Evolutionary conservation across 2,329 filamentous ascomycete species (phyloP).

Genomic region (Colletotrichum destructivum): DNA sequence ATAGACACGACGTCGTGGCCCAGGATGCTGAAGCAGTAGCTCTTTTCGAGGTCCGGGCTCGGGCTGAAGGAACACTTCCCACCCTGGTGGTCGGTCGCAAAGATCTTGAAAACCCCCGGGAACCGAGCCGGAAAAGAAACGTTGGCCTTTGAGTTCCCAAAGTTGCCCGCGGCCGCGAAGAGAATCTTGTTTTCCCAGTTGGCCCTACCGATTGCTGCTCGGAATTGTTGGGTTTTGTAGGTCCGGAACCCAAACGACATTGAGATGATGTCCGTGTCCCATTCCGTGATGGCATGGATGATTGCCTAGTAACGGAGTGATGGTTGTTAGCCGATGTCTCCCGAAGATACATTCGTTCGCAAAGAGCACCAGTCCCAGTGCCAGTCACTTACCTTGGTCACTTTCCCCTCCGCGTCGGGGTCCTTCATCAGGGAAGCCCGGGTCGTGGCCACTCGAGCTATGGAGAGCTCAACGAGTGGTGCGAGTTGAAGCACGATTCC

Average conservation of each 20-base stretch:
- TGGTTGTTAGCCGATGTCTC: background rate
- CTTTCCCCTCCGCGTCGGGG: background rate
- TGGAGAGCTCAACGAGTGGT: constrained; percentile 18
- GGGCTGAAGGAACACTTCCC: constrained; percentile 4
- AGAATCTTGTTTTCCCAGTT: constrained; percentile 4
- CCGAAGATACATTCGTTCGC: background rate
- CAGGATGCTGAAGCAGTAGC: constrained; percentile 18
- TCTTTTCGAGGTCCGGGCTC: background rate
- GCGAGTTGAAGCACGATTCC: constrained; percentile 17
- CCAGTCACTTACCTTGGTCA: background rate
- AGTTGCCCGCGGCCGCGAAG: constrained; percentile 17
- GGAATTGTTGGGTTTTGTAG: background rate
- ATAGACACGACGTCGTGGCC: constrained; percentile 11
- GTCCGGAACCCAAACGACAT: constrained; percentile 11
- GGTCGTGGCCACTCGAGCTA: constrained; percentile 10
- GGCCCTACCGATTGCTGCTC: background rate
- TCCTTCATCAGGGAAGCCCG: constrained; percentile 3
- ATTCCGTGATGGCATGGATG: constrained; percentile 6
- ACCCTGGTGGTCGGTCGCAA: constrained; percentile 10
- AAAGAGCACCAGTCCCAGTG: background rate
- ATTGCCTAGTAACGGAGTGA: constrained; percentile 13
- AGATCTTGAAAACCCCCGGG: constrained; percentile 18
- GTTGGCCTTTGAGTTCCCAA: background rate
- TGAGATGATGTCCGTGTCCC: constrained; percentile 28
- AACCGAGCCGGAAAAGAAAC: constrained; percentile 8